Conservation (phyloP, 805 yeast species). For the Metschnikowia lachancei region DNA sequence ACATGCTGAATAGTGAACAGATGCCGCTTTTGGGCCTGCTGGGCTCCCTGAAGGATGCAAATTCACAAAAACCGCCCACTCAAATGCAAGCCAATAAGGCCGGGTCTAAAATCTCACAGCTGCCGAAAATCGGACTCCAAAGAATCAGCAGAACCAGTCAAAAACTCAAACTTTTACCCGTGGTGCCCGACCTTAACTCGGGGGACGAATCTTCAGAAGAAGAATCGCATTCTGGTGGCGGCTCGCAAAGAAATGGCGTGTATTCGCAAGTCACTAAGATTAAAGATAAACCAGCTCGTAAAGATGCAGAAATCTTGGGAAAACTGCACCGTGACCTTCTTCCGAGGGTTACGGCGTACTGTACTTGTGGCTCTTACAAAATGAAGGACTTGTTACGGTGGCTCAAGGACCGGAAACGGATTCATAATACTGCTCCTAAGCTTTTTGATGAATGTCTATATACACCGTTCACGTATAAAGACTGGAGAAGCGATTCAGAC, state of each 20-base stretch:
- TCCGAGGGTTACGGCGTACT: conserved; percentile 94
- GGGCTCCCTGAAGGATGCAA: no score
- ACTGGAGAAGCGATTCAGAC: conserved; percentile 58
- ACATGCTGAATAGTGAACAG: conserved; percentile 5
- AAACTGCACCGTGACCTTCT: conserved; percentile 78
- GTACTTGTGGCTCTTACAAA: conserved; percentile 89
- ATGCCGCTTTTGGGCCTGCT: conserved; percentile 7
- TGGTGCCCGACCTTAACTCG: conserved; percentile 36
- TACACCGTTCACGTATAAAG: conserved; percentile 82
- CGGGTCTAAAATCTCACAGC: conserved; percentile 31
- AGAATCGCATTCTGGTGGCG: not conserved
- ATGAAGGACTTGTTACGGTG: conserved; percentile 86
- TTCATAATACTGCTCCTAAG: conserved; percentile 78
- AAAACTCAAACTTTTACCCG: conserved; percentile 69
- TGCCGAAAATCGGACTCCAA: conserved; percentile 62
- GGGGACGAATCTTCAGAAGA: conserved; percentile 17
- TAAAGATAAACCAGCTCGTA: conserved; percentile 83
- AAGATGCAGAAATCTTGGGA: conserved; percentile 90
- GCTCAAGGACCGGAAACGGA: conserved; percentile 72
- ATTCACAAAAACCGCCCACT: not conserved
- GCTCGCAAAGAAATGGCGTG: conserved; percentile 45
- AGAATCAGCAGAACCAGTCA: conserved; percentile 73
- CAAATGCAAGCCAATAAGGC: conserved; percentile 23
- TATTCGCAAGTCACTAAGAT: conserved; percentile 83
- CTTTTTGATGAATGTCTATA: conserved; percentile 92